Conservation (phyloP, 2,329 filamentous ascomycete species). For the Orbilia quercus region DNA sequence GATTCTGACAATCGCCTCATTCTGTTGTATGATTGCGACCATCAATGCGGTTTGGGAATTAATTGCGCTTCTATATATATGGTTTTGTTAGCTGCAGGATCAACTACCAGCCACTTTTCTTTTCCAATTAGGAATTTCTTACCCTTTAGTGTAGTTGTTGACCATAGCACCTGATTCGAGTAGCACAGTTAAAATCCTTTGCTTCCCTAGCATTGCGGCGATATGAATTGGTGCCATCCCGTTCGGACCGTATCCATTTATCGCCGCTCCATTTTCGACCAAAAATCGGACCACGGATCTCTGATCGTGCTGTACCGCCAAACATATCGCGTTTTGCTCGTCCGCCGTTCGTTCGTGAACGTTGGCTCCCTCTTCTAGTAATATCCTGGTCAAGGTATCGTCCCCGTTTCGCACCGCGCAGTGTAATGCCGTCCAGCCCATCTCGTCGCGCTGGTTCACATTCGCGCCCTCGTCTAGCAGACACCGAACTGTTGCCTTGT, state of each 20-base stretch:
- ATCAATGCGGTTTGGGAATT: constrained; percentile 57
- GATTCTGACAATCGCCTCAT: constrained; percentile 49
- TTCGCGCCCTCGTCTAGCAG: constrained; percentile 49
- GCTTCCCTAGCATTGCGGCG: constrained; percentile 48
- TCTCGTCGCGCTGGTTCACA: constrained; percentile 37
- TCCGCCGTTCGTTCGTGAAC: constrained; percentile 47
- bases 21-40: constrained; percentile 48
- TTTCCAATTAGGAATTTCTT: not conserved
- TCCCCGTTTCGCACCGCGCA: constrained; percentile 49
- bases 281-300: constrained; percentile 43
- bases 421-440: constrained; percentile 50
- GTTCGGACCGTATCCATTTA: constrained; percentile 49
- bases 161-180: constrained; percentile 41
- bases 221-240: constrained; percentile 53
- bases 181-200: constrained; percentile 37
- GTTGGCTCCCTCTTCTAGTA: constrained; percentile 55
- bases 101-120: not conserved
- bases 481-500: constrained; percentile 41
- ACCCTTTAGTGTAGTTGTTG: constrained; percentile 54
- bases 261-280: constrained; percentile 46
- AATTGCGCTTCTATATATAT: constrained; percentile 35
- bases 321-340: constrained; percentile 49
- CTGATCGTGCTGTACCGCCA: constrained; percentile 45
- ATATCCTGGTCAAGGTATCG: constrained; percentile 48
- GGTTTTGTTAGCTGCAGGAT: constrained; percentile 20